Evolutionary conservation across 331 rosid species (phyloP).

Genomic region (Malus hybrid): DNA sequence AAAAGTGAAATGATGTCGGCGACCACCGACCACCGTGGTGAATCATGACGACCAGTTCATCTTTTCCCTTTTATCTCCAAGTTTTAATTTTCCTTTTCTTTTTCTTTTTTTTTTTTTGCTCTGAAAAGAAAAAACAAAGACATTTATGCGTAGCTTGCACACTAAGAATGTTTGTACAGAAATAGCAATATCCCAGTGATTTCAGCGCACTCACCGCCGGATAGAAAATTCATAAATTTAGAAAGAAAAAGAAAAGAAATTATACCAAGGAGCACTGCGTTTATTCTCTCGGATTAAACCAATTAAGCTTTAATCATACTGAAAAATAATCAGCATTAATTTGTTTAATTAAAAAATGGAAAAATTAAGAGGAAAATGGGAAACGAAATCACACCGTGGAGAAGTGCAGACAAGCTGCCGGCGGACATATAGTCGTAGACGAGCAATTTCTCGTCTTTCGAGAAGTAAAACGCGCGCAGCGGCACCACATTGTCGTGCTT

Average conservation of each 20-base stretch:
- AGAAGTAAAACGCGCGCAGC: constrained; percentile 75
- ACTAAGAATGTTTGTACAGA: constrained; percentile 40
- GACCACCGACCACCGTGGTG: constrained; percentile 1
- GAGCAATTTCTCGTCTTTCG: constrained; percentile 87
- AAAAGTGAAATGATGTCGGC: constrained; percentile 27
- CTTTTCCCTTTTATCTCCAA: neutral
- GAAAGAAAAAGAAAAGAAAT: too few relatives aligned
- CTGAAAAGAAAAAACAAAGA: neutral
- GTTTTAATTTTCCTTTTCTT: neutral
- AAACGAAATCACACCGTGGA: constrained; percentile 57
- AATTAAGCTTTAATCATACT: neutral
- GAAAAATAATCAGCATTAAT: neutral
- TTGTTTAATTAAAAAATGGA: neutral
- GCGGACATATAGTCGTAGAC: constrained; percentile 75
- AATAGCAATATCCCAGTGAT: neutral
- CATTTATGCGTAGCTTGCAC: neutral
- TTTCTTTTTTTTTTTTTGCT: neutral
- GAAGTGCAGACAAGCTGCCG: constrained; percentile 84
- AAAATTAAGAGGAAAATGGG: neutral
- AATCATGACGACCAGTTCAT: constrained; percentile 16
- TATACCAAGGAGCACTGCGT: neutral
- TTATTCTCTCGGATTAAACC: neutral
- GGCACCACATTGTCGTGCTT: constrained; percentile 89
- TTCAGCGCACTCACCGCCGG: constrained; percentile 27
- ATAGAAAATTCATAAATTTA: neutral